Conservation (phyloP, 2,329 filamentous ascomycete species). For the Exophiala xenobiotica region DNA sequence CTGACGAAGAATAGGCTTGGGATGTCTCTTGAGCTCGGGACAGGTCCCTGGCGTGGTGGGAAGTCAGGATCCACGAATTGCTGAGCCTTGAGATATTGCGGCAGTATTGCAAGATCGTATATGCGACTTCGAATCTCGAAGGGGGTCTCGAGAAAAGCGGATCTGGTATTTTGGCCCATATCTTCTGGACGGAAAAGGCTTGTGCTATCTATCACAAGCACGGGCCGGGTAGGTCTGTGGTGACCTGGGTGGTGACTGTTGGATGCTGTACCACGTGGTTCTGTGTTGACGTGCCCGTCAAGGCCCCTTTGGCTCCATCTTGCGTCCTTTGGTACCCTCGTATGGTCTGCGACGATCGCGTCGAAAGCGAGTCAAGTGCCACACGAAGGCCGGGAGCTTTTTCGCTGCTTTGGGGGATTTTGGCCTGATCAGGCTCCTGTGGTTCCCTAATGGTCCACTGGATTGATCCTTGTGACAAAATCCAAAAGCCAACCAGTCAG, state of each 20-base stretch:
- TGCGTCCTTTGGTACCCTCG: too few relatives aligned
- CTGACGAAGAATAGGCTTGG: conserved; percentile 15
- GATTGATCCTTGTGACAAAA: not conserved
- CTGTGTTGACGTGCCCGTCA: too few relatives aligned
- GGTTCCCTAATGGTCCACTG: not conserved
- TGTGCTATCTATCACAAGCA: conserved; percentile 6
- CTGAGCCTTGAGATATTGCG: conserved; percentile 16
- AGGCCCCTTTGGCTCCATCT: too few relatives aligned
- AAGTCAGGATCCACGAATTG: conserved; percentile 13
- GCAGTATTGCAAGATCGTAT: conserved; percentile 12
- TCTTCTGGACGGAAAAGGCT: not conserved
- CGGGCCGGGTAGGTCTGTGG: not conserved
- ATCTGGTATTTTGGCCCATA: not conserved
- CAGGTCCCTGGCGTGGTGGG: too few relatives aligned
- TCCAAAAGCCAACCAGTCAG: not conserved
- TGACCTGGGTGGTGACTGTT: too few relatives aligned
- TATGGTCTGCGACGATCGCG: too few relatives aligned
- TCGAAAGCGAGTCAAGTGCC: conserved; percentile 7
- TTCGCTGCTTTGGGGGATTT: not conserved
- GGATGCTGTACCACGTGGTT: too few relatives aligned
- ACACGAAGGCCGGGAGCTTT: too few relatives aligned
- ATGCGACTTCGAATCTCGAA: conserved; percentile 15
- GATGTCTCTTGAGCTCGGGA: too few relatives aligned
- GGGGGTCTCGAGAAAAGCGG: conserved; percentile 15
- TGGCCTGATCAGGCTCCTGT: conserved; percentile 1